phyloP scores from a whole-genome alignment of 2,329 filamentous ascomycete genomes.

The Rhinocladiella mackenziei region DNA sequence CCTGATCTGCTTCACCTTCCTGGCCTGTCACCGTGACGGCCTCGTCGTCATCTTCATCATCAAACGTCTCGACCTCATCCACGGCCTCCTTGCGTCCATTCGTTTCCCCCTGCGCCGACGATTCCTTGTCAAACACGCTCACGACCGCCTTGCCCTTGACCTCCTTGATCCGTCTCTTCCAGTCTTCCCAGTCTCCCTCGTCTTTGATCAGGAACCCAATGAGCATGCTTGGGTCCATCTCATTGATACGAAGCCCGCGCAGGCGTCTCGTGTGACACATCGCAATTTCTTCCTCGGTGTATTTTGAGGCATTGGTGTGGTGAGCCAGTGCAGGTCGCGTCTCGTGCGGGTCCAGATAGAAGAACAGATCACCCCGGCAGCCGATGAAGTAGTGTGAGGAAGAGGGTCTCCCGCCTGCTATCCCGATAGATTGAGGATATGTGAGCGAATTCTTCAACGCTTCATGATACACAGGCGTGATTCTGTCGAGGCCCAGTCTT shows the following conservation, averaged over 20 bases:
- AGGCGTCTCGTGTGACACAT: conserved; percentile 85
- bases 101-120: conserved; percentile 47
- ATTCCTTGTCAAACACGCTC: conserved; percentile 71
- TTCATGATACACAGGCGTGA: conserved; percentile 92
- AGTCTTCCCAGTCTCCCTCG: conserved; percentile 77
- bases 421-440: conserved; percentile 89
- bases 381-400: conserved; percentile 78
- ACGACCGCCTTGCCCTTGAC: conserved; percentile 81
- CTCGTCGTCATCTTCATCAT: conserved; percentile 56
- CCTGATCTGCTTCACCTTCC: conserved; percentile 9
- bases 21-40: conserved; percentile 25
- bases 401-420: conserved; percentile 89
- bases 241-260: conserved; percentile 74
- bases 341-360: conserved; percentile 91
- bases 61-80: conserved; percentile 85
- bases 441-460: conserved; percentile 80
- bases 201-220: conserved; percentile 85
- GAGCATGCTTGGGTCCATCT: conserved; percentile 98
- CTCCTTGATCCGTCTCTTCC: conserved; percentile 71
- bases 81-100: conserved; percentile 68
- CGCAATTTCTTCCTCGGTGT: conserved; percentile 65
- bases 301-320: conserved; percentile 49
- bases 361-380: conserved; percentile 71
- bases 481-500: conserved; percentile 84
- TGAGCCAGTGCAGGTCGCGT: conserved; percentile 73